Percentiles rank a stretch among this genome's conserved stretches.
Conservation (phyloP, 768 basidiomycete species). For the Boletus reticuloceps region DNA sequence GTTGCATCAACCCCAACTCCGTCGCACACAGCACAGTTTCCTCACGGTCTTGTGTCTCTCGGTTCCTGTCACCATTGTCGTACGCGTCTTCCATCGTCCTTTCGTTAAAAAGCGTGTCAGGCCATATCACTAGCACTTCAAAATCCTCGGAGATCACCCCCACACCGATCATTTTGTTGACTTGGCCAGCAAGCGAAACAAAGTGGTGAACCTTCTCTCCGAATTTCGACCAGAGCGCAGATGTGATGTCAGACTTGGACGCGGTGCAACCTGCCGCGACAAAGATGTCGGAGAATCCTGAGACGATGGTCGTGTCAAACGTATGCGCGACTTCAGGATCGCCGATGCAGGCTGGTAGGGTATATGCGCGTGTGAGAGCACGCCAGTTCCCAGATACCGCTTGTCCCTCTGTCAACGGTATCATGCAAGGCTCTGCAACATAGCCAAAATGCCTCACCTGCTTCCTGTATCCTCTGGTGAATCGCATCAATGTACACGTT, state of each 20-base stretch:
- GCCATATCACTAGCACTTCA: conserved; percentile 17
- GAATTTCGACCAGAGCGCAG: conserved; percentile 42
- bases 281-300: conserved; percentile 28
- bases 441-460: conserved; percentile 26
- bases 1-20: conserved; percentile 31
- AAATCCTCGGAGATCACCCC: conserved; percentile 27
- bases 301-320: conserved; percentile 7
- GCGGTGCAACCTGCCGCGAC: conserved; percentile 23
- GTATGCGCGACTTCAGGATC: conserved; percentile 14
- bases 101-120: conserved; percentile 12
- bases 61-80: conserved; percentile 14
- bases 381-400: conserved; percentile 43
- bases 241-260: conserved; percentile 27
- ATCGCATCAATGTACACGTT: conserved; percentile 21
- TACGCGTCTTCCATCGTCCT: conserved; percentile 24
- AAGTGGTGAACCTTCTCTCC: conserved; percentile 39
- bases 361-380: conserved; percentile 32
- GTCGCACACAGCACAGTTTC: conserved; percentile 32
- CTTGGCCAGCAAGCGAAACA: conserved; percentile 41
- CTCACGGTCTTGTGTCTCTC: not conserved
- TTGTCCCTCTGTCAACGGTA: conserved; percentile 37
- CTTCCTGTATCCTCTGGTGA: conserved; percentile 32
- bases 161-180: conserved; percentile 36
- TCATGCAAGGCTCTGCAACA: not conserved
- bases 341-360: conserved; percentile 7